Conservation (phyloP, 305 asterid genomes). For the Ilex paraguariensis region DNA sequence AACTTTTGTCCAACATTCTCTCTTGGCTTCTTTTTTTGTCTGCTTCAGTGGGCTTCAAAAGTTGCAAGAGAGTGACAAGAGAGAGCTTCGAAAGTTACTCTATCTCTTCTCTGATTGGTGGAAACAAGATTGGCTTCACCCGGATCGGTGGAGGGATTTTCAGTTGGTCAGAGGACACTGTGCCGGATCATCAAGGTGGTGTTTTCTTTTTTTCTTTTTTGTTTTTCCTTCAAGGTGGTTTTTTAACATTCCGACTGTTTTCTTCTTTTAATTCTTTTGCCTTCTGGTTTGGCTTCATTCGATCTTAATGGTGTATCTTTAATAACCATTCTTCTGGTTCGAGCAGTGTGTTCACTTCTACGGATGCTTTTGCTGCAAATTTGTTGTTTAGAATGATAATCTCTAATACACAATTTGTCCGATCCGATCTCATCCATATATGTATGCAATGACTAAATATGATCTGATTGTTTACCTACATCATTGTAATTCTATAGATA, state of each 20-base stretch:
- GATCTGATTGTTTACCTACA: too few relatives aligned
- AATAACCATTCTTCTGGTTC: too few relatives aligned
- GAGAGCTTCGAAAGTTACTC: conserved; percentile 1
- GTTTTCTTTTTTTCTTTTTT: neutral
- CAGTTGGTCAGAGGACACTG: conserved; percentile 1
- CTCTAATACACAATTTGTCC: too few relatives aligned
- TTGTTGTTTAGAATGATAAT: too few relatives aligned
- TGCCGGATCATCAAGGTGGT: conserved; percentile 19
- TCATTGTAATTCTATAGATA: too few relatives aligned
- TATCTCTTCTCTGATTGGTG: conserved; percentile 3
- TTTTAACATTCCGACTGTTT: conserved; percentile 4
- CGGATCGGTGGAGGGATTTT: conserved; percentile 18
- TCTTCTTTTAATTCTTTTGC: neutral
- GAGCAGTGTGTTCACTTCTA: too few relatives aligned
- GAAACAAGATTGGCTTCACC: conserved; percentile 9
- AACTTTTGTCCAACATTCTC: conserved; percentile 16
- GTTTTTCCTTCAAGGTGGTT: conserved; percentile 17
- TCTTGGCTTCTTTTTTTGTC: conserved; percentile 21
- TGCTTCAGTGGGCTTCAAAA: conserved; percentile 25
- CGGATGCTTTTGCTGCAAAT: too few relatives aligned
- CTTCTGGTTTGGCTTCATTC: neutral
- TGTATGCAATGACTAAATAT: too few relatives aligned
- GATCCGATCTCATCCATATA: too few relatives aligned
- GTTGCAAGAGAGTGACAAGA: conserved; percentile 21
- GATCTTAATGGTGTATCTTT: neutral